phyloP scores from a whole-genome alignment of 371 early-diverging fungal species.

The Mortierella sp. region DNA sequence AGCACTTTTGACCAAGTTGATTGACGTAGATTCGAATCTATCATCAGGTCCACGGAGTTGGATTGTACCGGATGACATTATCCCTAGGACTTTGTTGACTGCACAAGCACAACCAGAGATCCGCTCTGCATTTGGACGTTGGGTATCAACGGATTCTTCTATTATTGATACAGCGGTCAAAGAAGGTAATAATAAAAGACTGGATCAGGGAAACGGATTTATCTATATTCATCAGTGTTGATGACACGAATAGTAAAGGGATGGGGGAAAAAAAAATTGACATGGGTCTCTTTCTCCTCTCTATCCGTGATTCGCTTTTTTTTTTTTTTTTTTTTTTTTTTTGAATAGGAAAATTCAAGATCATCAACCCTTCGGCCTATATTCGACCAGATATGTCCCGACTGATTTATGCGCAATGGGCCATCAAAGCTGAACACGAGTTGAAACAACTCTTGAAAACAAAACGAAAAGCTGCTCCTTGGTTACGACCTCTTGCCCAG shows the following conservation, averaged over 20 bases:
- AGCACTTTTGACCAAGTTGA: constrained; percentile 47
- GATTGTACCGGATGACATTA: constrained; percentile 42
- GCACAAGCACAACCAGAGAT: neutral
- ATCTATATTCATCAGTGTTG: too few relatives aligned
- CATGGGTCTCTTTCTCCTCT: too few relatives aligned
- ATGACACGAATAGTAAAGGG: too few relatives aligned
- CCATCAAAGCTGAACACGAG: constrained; percentile 22
- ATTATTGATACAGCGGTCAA: constrained; percentile 19
- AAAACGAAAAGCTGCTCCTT: neutral
- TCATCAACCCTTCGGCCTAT: constrained; percentile 25
- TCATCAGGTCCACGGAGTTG: constrained; percentile 11
- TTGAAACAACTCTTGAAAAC: neutral
- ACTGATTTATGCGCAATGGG: constrained; percentile 42
- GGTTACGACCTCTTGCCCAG: neutral
- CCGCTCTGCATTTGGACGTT: constrained; percentile 26
- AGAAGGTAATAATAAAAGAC: constrained; percentile 21
- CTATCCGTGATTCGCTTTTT: neutral
- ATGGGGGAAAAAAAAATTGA: too few relatives aligned
- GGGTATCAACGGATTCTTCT: constrained; percentile 18
- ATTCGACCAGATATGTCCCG: constrained; percentile 27
- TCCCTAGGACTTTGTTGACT: constrained; percentile 7
- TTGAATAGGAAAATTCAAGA: constrained; percentile 24
- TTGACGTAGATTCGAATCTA: constrained; percentile 24
- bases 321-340: neutral
- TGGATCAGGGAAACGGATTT: neutral